These are phyloP conservation scores for Penicillium bovifimosum DNA, from an alignment of 495 filamentous ascomycete species.

Conservation along the genomic window DNA sequence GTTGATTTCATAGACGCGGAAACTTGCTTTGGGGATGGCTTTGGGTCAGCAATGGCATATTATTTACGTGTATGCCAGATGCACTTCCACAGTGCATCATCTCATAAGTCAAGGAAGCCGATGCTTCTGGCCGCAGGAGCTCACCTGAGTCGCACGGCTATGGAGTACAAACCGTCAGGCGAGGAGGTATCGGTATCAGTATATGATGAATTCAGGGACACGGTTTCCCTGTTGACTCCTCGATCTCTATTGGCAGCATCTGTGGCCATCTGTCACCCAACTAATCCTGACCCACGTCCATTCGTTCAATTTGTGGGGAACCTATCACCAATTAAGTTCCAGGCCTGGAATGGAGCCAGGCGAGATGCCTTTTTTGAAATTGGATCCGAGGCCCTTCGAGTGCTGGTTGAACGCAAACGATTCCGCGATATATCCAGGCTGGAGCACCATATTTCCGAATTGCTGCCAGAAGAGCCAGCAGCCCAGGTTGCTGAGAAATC, in stretches of 20 bases:
- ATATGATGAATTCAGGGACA: constrained; percentile 30
- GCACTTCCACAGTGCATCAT: constrained; percentile 9
- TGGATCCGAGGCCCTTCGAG: constrained; percentile 33
- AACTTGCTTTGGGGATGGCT: constrained; percentile 29
- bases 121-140: constrained; percentile 24
- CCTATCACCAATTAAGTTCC: constrained; percentile 10
- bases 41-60: constrained; percentile 25
- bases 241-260: constrained; percentile 19
- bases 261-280: constrained; percentile 34
- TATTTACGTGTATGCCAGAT: constrained; percentile 27
- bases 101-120: constrained; percentile 10
- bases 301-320: constrained; percentile 26
- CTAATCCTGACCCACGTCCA: constrained; percentile 26
- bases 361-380: constrained; percentile 26
- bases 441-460: constrained; percentile 28
- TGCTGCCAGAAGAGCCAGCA: constrained; percentile 22
- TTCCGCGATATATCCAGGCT: constrained; percentile 26
- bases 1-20: constrained; percentile 31
- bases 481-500: constrained; percentile 3
- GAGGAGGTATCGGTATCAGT: constrained; percentile 17
- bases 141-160: constrained; percentile 21
- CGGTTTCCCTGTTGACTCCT: constrained; percentile 24
- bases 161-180: constrained; percentile 12
- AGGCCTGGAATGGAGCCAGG: constrained; percentile 15
- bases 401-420: constrained; percentile 30